Conservation (phyloP, 164 flowering plant genomes). For the Tinospora cordifolia region DNA sequence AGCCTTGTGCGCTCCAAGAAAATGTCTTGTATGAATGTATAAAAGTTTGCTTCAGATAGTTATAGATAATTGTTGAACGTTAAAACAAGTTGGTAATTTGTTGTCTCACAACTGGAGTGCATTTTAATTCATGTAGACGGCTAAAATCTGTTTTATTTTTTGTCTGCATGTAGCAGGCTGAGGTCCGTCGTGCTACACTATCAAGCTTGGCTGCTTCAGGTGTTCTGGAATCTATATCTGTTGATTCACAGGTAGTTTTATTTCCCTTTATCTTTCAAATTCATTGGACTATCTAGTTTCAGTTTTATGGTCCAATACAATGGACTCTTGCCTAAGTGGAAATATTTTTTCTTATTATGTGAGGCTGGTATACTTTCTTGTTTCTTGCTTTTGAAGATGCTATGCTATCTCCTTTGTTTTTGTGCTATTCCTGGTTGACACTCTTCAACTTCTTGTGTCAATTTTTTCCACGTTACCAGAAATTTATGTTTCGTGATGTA, state of each 20-base stretch:
- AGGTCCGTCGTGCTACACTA: conserved; percentile 57
- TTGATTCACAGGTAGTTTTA: conserved; percentile 42
- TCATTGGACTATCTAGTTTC: neutral
- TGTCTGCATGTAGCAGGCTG: conserved; percentile 42
- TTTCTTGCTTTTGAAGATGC: neutral
- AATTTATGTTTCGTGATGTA: conserved; percentile 48
- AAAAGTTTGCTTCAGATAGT: too few relatives aligned
- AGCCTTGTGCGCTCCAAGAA: neutral
- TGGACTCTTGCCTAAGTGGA: too few relatives aligned
- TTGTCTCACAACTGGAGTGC: too few relatives aligned
- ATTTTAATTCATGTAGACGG: neutral
- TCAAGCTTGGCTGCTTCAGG: conserved; percentile 37
- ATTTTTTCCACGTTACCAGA: conserved; percentile 34
- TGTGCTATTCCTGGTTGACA: neutral
- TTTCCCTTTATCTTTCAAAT: neutral
- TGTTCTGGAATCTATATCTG: conserved; percentile 25
- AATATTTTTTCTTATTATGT: too few relatives aligned
- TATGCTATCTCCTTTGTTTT: neutral
- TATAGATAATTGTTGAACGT: too few relatives aligned
- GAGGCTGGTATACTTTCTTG: too few relatives aligned
- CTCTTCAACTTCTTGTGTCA: neutral
- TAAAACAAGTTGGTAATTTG: too few relatives aligned
- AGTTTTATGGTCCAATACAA: too few relatives aligned
- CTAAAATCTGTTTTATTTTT: neutral
- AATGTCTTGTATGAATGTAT: neutral